Base-by-base conservation (phyloP, 2,329 filamentous ascomycete species). In the Amauroascus verrucosus region DNA sequence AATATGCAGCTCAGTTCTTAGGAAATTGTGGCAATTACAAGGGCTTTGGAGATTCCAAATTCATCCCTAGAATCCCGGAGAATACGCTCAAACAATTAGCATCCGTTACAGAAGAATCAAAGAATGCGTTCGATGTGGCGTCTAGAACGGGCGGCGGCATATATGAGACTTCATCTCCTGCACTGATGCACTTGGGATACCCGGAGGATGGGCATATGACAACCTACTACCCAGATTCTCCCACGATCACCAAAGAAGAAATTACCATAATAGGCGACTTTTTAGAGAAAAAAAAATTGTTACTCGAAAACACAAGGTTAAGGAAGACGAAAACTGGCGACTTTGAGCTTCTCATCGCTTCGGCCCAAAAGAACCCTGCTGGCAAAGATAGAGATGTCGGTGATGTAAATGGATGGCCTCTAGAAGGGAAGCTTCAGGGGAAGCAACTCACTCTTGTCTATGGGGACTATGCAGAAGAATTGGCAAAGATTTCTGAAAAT, bases 1-100 rank as follows among this genome's bases (percentile, higher is more conserved):
- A 89, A 67, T 93, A 91, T 67, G 77, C 85, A 6, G 81, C 80
- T 28, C 85, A 88, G 68, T 89, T 93, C 67, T 74, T 93, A 2
- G 85, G 85, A 43, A 93, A 91, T 65, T 77, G 77, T 57, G 86
- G 88, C 58, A 93, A 93, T 69, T 93, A 91, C 73, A 91, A 91
- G 73, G 85, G 85, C 61, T 91, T 90, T 63, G 88, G 88, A 41
- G 86, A 93, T 69, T 80, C 84, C 62, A 93, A 93, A 66, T 90
- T 93, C 65, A 78, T 93, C 54, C 87, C 87, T 1, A 77, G 86
- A 60, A 81, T 85, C 63, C 74, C 77, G 6, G 77, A 82, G 60
- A 77, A 79, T 55, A 78, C 76, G 4, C 77, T 90, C 56, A 77
- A 80, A 48, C 78, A 83, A 56, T 74, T 91, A 32, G 83, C 84